These are phyloP conservation scores for Scheffersomyces coipomensis DNA, from an alignment of 805 yeast genomes.

Conservation along the genomic window DNA sequence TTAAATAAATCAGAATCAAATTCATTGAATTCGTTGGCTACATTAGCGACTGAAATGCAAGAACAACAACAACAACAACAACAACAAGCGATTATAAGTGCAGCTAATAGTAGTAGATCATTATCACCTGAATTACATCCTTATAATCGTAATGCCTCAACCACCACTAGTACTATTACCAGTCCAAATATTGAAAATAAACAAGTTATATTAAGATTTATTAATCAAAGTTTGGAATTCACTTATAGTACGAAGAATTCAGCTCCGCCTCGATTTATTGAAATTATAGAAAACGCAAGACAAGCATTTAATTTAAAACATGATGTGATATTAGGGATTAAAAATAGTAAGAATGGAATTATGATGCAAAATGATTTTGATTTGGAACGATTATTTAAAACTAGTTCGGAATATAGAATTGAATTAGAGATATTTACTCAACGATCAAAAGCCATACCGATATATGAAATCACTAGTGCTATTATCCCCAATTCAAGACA, in stretches of 20 bases:
- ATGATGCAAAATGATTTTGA: conserved; percentile 33
- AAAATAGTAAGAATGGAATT: conserved; percentile 21
- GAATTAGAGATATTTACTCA: conserved; percentile 39
- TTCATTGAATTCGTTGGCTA: conserved; percentile 30
- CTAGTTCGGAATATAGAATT: conserved; percentile 20
- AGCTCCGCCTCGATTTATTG: conserved; percentile 78
- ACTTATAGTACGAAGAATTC: conserved; percentile 61
- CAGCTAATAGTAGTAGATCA: not conserved
- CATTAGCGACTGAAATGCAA: conserved; percentile 21
- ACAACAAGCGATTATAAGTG: not conserved
- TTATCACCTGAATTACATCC: not conserved
- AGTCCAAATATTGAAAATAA: conserved; percentile 27
- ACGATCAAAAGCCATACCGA: conserved; percentile 30
- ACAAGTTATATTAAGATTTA: conserved; percentile 46
- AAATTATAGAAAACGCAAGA: conserved; percentile 75
- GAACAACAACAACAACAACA: conserved; percentile 6
- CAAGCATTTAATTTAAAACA: conserved; percentile 53
- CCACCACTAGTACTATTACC: conserved; percentile 24
- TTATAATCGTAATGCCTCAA: conserved; percentile 2
- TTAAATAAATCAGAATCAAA: conserved; percentile 6
- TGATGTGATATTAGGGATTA: conserved; percentile 20
- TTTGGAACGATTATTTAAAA: conserved; percentile 34
- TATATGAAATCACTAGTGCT: conserved; percentile 34
- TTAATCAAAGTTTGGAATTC: conserved; percentile 57
- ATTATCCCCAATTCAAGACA: conserved; percentile 15